These are phyloP conservation scores for Tylopilus vinaceipallidus DNA, from an alignment of 768 basidiomycete genomes.

Conservation along the genomic window DNA sequence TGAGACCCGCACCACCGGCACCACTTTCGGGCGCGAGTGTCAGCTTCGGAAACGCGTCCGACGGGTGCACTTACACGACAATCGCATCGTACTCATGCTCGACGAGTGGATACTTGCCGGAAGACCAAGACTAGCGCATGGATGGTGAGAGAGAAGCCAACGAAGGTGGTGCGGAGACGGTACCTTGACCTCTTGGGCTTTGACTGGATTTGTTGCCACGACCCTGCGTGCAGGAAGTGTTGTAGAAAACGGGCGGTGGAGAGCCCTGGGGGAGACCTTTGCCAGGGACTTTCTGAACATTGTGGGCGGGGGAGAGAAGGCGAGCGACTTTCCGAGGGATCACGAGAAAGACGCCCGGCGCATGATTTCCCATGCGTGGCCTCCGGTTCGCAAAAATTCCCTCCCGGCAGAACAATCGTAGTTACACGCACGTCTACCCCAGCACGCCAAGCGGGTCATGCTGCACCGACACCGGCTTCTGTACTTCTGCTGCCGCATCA, in stretches of 20 bases:
- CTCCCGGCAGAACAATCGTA: background rate
- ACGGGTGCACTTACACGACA: slow-evolving; percentile 78
- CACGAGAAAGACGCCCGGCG: slow-evolving; percentile 15
- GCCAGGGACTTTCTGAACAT: slow-evolving; percentile 71
- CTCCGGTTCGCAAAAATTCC: slow-evolving; percentile 3
- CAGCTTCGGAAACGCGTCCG: slow-evolving; percentile 8
- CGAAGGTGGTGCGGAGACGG: slow-evolving; percentile 10
- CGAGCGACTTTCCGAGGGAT: slow-evolving; percentile 11
- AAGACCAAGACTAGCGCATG: slow-evolving; percentile 60
- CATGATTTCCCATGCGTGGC: slow-evolving; percentile 23
- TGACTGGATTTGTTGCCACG: slow-evolving; percentile 69
- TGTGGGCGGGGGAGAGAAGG: slow-evolving; percentile 17
- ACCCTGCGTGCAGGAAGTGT: slow-evolving; percentile 59
- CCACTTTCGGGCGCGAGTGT: slow-evolving; percentile 52
- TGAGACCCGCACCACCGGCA: slow-evolving; percentile 96
- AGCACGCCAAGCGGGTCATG: slow-evolving; percentile 33
- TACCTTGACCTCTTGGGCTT: slow-evolving; percentile 83
- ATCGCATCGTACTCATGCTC: slow-evolving; percentile 99
- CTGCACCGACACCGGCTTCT: slow-evolving; percentile 11
- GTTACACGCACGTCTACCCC: slow-evolving; percentile 13
- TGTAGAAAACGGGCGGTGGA: slow-evolving; percentile 64
- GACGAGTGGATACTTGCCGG: slow-evolving; percentile 92
- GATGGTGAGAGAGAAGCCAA: slow-evolving; percentile 1
- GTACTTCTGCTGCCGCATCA: slow-evolving; percentile 9
- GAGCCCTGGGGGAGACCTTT: slow-evolving; percentile 36